Evolutionary conservation across 1,284 basidiomycete genomes (phyloP), one percentile per base, ranked within the genome.

Genomic region (Melampsora larici-populina): DNA sequence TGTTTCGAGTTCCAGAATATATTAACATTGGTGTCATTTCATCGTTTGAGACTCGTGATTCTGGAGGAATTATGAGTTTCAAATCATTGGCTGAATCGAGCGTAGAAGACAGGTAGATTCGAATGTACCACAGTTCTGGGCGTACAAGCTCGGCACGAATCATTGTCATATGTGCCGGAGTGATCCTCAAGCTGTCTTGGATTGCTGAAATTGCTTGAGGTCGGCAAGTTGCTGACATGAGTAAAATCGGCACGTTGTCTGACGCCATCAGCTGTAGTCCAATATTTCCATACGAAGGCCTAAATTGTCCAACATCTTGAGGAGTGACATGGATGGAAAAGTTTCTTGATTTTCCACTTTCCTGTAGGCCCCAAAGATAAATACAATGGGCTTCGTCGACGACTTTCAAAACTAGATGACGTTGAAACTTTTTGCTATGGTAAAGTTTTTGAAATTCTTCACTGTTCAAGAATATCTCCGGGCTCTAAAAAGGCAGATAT

Each of bases 181-280:
- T 21, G 7, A 48, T 36, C 4, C 51, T 68, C 21, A 68, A 6
- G 15, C 31, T 68, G 15, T 68, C 26, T 18, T 68, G 46, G 24
- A 68, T 48, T 48, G 43, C 66, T n/a, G 49, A 43, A 18, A 68
- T 29, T 46, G 66, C 66, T 48, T n/a, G 11, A 24, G 66, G 66
- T 26, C 21, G 24, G 36, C 55, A 71, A 48, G 70, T 71, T 8
- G 55, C 70, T 7, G 58, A 71, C 70, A 62, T 71, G 0, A 71
- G 40, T n/a, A 68, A 49, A 2, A 68, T 7, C 6, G 66, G 66
- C 1, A n/a, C 26, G 17, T 40, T 36, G 5, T 62, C 29, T 13
- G 49, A 24, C 6, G 26, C 9, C 29, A 70, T 48, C 8, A 70
- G 26, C 1, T 29, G 21, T 17, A 18, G 33, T 24, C 70, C 70